Evolutionary conservation across 495 filamentous ascomycete species (phyloP), one percentile per base, ranked within the genome.

Genomic region (Trichodelitschia bisporula): DNA sequence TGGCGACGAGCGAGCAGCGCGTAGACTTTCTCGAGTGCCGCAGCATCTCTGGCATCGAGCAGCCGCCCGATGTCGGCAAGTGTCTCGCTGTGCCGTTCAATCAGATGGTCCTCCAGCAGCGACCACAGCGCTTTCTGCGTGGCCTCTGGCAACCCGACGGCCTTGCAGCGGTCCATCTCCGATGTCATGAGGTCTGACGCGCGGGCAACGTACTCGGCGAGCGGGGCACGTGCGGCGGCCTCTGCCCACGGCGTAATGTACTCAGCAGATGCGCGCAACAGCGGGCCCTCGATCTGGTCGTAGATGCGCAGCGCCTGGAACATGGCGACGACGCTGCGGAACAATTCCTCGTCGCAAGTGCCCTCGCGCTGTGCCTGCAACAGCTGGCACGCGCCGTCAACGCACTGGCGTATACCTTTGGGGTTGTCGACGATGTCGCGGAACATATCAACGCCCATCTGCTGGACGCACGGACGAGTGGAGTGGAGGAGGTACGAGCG

Each of bases 251-350:
- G 45, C 3, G 46, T 31, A 33, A 77, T 72, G 36, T 66, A 93
- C 0, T 42, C 36, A 26, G 64, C 50, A 0, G 86, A 80, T n/a
- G 57, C 51, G 12, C 51, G 40, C 28, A 90, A 51, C 32, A 92
- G 72, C 4, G 73, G 72, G 47, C 92, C 89, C 41, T 92, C 89
- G n/a, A 55, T 57, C 32, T 49, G 68, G 0, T 53, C 61, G 48
- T 95, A 97, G 17, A 79, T 61, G 26, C 69, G 68, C 16, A 93
- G 66, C 18, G 74, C 62, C 37, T 86, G 68, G 37, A 95, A 63
- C 60, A 95, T 75, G 15, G 61, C 57, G 24, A 93, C 66, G 1
- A 72, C 61, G 23, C 79, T 67, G 34, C 60, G 59, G 20, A 92
- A 61, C 19, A 84, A 48, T 4, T 39, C 36, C 30, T 43, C 46